phyloP scores from a whole-genome alignment of 345 rosid species.

The Psidium guajava region DNA sequence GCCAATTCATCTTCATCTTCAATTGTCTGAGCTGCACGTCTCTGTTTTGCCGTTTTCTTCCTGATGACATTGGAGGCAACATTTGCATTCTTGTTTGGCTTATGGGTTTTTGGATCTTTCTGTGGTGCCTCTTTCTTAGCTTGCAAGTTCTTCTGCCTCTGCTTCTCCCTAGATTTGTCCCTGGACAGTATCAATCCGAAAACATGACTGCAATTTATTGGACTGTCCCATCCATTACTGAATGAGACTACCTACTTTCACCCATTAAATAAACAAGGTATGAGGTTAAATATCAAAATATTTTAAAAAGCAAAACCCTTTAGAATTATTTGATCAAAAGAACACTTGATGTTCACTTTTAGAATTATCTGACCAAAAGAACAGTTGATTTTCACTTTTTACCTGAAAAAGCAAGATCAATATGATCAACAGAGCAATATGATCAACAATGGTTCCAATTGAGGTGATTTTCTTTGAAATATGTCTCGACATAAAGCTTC shows the following conservation, averaged over 20 bases:
- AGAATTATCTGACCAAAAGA: not conserved
- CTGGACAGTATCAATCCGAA: slow-evolving; percentile 13
- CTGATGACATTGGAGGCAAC: slow-evolving; percentile 15
- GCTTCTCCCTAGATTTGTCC: slow-evolving; percentile 85
- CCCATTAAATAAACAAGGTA: not conserved
- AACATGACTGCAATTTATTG: not conserved
- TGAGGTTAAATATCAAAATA: not conserved
- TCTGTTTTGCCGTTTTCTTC: slow-evolving; percentile 76
- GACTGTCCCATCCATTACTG: too few species aligned
- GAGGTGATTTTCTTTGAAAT: not conserved
- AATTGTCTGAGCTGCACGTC: slow-evolving; percentile 60
- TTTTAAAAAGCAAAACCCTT: not conserved
- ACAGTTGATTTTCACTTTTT: not conserved
- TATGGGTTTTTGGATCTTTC: slow-evolving; percentile 30
- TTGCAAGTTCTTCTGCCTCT: slow-evolving; percentile 57
- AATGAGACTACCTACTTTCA: not conserved
- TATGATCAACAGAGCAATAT: not conserved
- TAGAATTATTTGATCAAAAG: not conserved
- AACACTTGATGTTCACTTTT: not conserved
- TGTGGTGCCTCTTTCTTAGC: slow-evolving; percentile 42
- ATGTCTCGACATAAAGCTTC: not conserved
- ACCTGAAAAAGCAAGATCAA: not conserved
- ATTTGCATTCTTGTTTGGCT: slow-evolving; percentile 23
- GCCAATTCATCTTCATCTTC: slow-evolving; percentile 76
- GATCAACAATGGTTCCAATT: not conserved